These are phyloP conservation scores for Tricholoma matsutake DNA, from an alignment of 768 basidiomycete genomes.

Conservation along the genomic window DNA sequence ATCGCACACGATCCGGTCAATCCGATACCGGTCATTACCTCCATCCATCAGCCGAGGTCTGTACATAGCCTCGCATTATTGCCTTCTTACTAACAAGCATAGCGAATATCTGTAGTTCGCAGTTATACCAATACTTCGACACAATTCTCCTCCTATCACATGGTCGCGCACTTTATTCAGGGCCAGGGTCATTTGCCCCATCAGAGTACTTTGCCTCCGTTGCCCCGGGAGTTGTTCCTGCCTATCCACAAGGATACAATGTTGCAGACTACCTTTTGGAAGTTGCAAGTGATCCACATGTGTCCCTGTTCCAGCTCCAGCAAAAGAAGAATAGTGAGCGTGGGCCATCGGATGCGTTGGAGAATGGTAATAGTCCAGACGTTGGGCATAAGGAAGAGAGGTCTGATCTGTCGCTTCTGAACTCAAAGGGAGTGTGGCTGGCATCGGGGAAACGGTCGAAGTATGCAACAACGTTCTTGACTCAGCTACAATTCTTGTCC, in stretches of 20 bases:
- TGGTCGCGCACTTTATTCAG: constrained; percentile 77
- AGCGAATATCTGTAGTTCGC: constrained; percentile 46
- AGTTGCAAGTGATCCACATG: constrained; percentile 68
- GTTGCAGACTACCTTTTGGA: constrained; percentile 92
- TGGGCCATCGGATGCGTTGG: constrained; percentile 2
- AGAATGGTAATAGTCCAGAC: constrained; percentile 8
- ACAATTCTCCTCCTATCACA: constrained; percentile 73
- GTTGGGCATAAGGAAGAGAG: neutral
- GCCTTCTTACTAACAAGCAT: neutral
- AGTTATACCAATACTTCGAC: constrained; percentile 84
- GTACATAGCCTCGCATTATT: constrained; percentile 10
- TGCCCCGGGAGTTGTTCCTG: constrained; percentile 36
- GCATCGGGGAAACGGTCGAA: constrained; percentile 18
- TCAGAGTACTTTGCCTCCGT: constrained; percentile 58
- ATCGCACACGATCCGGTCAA: constrained; percentile 68
- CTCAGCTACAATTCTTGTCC: constrained; percentile 80
- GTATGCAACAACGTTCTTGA: constrained; percentile 81
- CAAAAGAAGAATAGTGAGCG: neutral
- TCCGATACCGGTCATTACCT: constrained; percentile 81
- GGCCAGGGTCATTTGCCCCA: constrained; percentile 70
- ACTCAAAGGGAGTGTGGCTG: neutral
- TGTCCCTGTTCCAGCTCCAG: constrained; percentile 39
- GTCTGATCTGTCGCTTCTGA: neutral
- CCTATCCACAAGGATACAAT: constrained; percentile 81
- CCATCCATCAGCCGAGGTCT: constrained; percentile 84